Evolutionary conservation across 441 rosid species (phyloP), one percentile per base, ranked within the genome.

Genomic region (Erysimum cheiri): DNA sequence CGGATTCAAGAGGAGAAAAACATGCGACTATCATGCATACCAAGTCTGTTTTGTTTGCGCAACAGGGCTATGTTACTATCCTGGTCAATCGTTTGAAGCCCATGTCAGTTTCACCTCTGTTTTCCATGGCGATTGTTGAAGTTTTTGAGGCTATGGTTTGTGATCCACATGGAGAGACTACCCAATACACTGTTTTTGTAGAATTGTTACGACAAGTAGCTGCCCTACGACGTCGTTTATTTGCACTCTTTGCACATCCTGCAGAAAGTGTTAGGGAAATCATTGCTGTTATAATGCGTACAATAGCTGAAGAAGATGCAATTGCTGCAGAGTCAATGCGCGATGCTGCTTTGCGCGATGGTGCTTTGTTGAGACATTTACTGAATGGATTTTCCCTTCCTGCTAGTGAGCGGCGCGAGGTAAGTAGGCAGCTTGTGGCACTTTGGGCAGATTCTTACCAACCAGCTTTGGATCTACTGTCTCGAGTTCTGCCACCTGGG

Each of bases 371-470:
- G 78, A 91, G 99, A 91, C 99, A 96, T 84, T 83, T 96, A 67
- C 83, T 90, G 78, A 90, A 93, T 81, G 98, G 98, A 13, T 96
- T 90, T 81, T 88, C 84, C 65, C 87, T 91, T 82, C 88, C 96
- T 80, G 82, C 89, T 64, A 97, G 96, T 66, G 99, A 96, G 85
- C 88, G 97, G 13, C 87, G 95, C 3, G 98, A 93, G 80, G 96
- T 96, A 74, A 96, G 98, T 84, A 87, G 89, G 71, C 99, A 93
- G 81, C 99, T 96, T 86, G 99, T 96, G 66, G 99, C 99, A 74
- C 92, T 96, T 57, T 96, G 99, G 99, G 99, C 99, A 12, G 99
- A 96, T 85, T 96, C 99, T 62, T 93, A 96, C 80, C 98, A 91
- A 78, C 99, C 99, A 57, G 96, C 99, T 65, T 80, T 93, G 70